A percentile compares a stretch with the other conserved stretches of the same genome.
phyloP scores from a whole-genome alignment of 352 stramenopile genomes.

The Globisporangium paddicum region DNA sequence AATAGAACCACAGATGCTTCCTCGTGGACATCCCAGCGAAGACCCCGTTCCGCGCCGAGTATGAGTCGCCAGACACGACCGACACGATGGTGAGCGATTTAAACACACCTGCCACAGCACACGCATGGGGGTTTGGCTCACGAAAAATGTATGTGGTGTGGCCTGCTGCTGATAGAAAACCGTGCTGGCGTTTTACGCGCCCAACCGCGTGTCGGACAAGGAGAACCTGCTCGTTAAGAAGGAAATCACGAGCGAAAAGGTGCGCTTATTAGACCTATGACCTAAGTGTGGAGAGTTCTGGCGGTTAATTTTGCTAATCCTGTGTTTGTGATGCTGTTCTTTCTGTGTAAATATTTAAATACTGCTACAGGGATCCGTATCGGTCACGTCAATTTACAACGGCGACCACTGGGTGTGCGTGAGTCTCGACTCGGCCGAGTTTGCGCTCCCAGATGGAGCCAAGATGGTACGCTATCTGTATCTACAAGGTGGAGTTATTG shows the following conservation, averaged over 20 bases:
- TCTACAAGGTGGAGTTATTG: neutral
- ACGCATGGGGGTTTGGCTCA: no score
- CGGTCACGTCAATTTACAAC: conserved; percentile 59
- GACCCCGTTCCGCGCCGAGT: conserved; percentile 78
- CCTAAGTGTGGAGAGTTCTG: no score
- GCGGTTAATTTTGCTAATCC: neutral
- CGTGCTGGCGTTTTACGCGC: conserved; percentile 52
- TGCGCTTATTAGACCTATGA: conserved; percentile 12
- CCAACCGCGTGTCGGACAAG: conserved; percentile 28
- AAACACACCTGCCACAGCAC: no score
- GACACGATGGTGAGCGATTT: conserved; percentile 45
- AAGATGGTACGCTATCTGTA: conserved; percentile 42
- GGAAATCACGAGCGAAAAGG: conserved; percentile 52
- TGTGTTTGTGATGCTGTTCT: neutral
- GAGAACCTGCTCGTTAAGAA: conserved; percentile 55
- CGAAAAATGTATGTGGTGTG: no score
- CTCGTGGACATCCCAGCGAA: conserved; percentile 65
- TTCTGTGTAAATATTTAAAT: neutral
- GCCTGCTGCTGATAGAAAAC: conserved; percentile 71
- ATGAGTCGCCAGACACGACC: conserved; percentile 82
- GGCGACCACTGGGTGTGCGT: conserved; percentile 76
- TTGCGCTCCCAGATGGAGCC: conserved; percentile 41
- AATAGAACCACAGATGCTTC: conserved; percentile 17
- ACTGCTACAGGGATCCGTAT: conserved; percentile 55
- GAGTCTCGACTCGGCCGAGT: conserved; percentile 62